These are phyloP conservation scores for Magnolia sinica DNA, from an alignment of 164 flowering plant genomes.

Conservation along the genomic window DNA sequence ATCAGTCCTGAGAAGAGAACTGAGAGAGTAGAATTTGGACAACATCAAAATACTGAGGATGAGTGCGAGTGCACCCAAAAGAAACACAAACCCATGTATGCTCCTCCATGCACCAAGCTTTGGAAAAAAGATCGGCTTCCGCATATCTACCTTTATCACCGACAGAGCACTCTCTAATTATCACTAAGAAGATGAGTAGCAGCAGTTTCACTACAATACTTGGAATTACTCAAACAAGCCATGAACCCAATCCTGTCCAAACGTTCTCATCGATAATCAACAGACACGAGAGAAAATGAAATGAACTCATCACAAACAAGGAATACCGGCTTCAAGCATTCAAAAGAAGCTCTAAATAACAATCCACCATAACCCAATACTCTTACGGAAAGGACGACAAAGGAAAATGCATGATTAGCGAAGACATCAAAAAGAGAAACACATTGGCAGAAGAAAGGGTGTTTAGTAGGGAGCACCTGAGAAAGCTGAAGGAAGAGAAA, in stretches of 20 bases:
- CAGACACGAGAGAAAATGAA: neutral
- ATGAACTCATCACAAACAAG: neutral
- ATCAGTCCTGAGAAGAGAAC: slow-evolving; percentile 30
- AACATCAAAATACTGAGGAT: slow-evolving; percentile 38
- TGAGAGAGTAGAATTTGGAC: slow-evolving; percentile 42
- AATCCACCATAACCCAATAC: neutral
- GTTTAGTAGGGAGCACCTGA: neutral
- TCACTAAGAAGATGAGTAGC: neutral
- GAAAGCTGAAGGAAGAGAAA: neutral
- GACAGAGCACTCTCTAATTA: neutral
- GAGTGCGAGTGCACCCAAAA: slow-evolving; percentile 34
- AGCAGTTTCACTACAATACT: neutral
- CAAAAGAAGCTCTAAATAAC: neutral
- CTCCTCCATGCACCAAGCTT: slow-evolving; percentile 36
- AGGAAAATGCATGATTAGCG: neutral
- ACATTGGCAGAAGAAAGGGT: neutral
- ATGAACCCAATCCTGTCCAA: neutral
- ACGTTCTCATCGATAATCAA: neutral
- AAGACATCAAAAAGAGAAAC: neutral
- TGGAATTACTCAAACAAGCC: neutral
- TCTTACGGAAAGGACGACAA: neutral
- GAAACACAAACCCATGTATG: slow-evolving; percentile 25
- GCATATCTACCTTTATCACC: slow-evolving; percentile 13
- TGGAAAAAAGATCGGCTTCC: slow-evolving; percentile 8
- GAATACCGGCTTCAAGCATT: neutral